phyloP scores from a whole-genome alignment of 495 filamentous ascomycete species.

The Aspergillus indologenus region DNA sequence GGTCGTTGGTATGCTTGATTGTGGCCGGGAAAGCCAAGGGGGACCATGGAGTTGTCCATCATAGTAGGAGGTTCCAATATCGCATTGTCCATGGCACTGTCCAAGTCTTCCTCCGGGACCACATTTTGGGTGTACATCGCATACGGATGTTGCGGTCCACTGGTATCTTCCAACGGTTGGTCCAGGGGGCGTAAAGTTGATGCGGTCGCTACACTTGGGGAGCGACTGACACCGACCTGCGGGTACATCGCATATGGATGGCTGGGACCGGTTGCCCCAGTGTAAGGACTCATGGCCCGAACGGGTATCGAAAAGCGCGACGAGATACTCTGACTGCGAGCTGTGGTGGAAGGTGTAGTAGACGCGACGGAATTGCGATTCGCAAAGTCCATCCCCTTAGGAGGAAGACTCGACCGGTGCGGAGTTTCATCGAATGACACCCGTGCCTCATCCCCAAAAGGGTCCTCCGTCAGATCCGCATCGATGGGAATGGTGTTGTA shows the following conservation, averaged over 20 bases:
- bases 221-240: constrained; percentile 54
- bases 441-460: constrained; percentile 42
- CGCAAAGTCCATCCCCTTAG: constrained; percentile 36
- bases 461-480: constrained; percentile 31
- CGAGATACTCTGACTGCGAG: constrained; percentile 42
- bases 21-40: constrained; percentile 72
- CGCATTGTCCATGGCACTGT: background rate
- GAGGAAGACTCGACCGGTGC: constrained; percentile 39
- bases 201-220: constrained; percentile 61
- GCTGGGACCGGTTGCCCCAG: constrained; percentile 53
- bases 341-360: constrained; percentile 31
- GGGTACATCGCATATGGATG: constrained; percentile 57
- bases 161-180: constrained; percentile 57
- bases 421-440: constrained; percentile 36
- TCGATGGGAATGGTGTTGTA: constrained; percentile 28
- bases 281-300: constrained; percentile 52
- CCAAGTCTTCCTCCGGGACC: constrained; percentile 47
- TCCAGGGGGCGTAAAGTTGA: constrained; percentile 57
- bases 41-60: constrained; percentile 49
- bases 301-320: constrained; percentile 43
- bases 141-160: constrained; percentile 83
- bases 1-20: constrained; percentile 63
- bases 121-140: constrained; percentile 80
- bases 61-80: background rate
- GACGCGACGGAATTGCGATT: constrained; percentile 38